phyloP scores from a whole-genome alignment of 2,329 filamentous ascomycete genomes.

The Fonsecaea pedrosoi region DNA sequence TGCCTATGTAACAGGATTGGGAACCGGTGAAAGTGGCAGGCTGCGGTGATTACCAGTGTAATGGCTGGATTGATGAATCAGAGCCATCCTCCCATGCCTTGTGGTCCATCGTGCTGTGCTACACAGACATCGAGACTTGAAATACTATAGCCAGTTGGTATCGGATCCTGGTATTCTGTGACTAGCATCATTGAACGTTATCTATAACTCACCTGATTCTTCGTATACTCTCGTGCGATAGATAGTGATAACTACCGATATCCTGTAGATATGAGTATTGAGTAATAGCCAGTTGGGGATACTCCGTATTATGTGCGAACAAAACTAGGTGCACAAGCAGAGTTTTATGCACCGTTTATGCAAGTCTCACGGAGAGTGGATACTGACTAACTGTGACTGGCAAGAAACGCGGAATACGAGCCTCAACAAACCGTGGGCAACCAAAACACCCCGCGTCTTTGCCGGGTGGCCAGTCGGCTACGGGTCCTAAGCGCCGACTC shows the following conservation, averaged over 20 bases:
- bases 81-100: background rate
- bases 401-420: constrained; percentile 10
- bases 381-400: background rate
- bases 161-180: no score
- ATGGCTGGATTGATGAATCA: background rate
- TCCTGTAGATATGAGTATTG: no score
- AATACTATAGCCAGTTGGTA: no score
- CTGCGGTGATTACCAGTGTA: background rate
- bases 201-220: no score
- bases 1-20: background rate
- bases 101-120: background rate
- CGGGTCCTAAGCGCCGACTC: no score
- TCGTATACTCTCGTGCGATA: background rate
- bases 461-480: no score
- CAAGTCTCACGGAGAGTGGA: background rate
- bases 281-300: background rate
- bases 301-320: background rate
- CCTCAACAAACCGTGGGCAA: background rate
- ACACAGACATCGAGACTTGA: background rate
- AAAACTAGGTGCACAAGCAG: background rate
- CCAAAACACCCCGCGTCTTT: background rate
- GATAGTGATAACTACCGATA: background rate
- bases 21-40: background rate
- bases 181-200: no score
- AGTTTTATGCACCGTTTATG: constrained; percentile 9